Percentiles rank a stretch among this genome's conserved stretches.
phyloP scores from a whole-genome alignment of 2,329 filamentous ascomycete species.

The Epichloe typhina region DNA sequence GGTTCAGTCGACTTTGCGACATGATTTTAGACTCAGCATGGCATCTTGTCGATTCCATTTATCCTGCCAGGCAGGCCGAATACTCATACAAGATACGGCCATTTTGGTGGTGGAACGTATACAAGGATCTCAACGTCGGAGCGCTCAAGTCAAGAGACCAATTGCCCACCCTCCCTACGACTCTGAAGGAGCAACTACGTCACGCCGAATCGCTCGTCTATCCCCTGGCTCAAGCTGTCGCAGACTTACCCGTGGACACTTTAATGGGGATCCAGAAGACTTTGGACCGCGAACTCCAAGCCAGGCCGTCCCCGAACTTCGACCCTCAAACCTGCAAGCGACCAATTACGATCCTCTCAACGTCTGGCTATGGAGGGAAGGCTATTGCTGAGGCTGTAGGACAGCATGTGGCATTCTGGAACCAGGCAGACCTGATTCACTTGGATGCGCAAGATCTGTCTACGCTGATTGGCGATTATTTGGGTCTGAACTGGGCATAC shows the following conservation, averaged over 20 bases:
- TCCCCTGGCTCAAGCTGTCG: conserved; percentile 21
- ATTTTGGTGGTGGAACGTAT: conserved; percentile 28
- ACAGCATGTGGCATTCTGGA: conserved; percentile 44
- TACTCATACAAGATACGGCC: conserved; percentile 22
- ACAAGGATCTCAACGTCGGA: conserved; percentile 20
- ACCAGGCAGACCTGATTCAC: conserved; percentile 53
- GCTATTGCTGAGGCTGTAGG: conserved; percentile 38
- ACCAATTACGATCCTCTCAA: conserved; percentile 24
- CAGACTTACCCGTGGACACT: conserved; percentile 21
- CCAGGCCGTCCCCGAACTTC: conserved; percentile 15
- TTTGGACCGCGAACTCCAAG: conserved; percentile 17
- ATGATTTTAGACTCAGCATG: conserved; percentile 25
- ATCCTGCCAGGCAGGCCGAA: conserved; percentile 20
- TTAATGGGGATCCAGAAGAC: conserved; percentile 18
- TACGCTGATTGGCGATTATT: conserved; percentile 53
- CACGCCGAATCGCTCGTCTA: conserved; percentile 19
- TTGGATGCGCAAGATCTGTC: conserved; percentile 59
- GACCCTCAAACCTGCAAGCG: conserved; percentile 22
- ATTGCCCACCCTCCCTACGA: conserved; percentile 13
- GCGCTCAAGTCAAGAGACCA: conserved; percentile 18
- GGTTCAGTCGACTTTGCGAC: conserved; percentile 15
- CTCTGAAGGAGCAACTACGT: conserved; percentile 16
- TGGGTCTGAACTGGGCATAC: conserved; percentile 46
- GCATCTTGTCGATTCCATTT: conserved; percentile 22
- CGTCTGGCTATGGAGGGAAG: conserved; percentile 25